phyloP scores from a whole-genome alignment of 164 flowering plant genomes.

The Santalum album region DNA sequence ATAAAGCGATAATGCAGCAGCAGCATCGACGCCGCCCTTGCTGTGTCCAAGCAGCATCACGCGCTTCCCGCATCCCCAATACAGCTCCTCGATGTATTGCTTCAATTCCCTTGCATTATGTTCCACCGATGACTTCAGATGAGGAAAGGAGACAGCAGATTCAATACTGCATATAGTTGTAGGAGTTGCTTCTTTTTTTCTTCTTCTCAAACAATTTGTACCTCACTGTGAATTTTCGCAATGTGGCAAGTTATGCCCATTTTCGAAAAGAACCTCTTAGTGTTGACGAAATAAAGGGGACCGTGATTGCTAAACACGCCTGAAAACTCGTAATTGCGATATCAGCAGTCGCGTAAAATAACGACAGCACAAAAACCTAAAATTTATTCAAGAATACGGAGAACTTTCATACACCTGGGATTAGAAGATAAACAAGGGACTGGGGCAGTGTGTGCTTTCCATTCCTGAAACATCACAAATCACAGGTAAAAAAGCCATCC shows the following conservation, averaged over 20 bases:
- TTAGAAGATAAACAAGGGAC: slow-evolving; percentile 71
- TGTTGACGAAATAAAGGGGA: slow-evolving; percentile 72
- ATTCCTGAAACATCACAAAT: slow-evolving; percentile 33
- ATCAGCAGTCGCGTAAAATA: not conserved
- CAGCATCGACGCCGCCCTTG: slow-evolving; percentile 95
- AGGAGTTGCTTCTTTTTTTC: no score
- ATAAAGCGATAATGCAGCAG: slow-evolving; percentile 79
- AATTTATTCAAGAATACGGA: not conserved
- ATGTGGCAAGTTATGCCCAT: slow-evolving; percentile 94
- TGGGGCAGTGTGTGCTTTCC: slow-evolving; percentile 74
- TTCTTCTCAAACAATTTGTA: slow-evolving; percentile 14
- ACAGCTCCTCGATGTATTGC: slow-evolving; percentile 80
- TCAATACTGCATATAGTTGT: no score
- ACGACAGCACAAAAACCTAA: not conserved
- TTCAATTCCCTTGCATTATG: slow-evolving; percentile 80
- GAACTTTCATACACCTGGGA: slow-evolving; percentile 53
- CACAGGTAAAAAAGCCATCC: not conserved
- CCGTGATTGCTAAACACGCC: slow-evolving; percentile 91
- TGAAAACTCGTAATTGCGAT: slow-evolving; percentile 20
- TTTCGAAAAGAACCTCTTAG: slow-evolving; percentile 75
- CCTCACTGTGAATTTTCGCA: slow-evolving; percentile 97
- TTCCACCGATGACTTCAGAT: slow-evolving; percentile 79
- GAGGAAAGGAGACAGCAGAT: not conserved
- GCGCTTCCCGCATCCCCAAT: slow-evolving; percentile 84
- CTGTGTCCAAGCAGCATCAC: slow-evolving; percentile 90